A percentile compares a stretch with the other conserved stretches of the same genome.
Conservation (phyloP, 164 flowering plant species). For the Berberis vulgaris region DNA sequence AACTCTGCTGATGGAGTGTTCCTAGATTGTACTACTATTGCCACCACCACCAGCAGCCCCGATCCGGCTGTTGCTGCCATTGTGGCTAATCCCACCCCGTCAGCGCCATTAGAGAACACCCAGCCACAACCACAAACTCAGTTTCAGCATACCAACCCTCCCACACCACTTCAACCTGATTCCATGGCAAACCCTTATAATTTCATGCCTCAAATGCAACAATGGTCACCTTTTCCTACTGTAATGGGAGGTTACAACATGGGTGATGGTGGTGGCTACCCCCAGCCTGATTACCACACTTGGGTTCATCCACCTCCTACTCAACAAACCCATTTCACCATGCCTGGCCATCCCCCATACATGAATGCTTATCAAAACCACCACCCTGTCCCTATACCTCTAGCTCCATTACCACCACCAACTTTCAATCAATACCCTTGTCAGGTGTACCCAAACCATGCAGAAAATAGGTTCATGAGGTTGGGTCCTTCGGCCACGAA, state of each 20-base stretch:
- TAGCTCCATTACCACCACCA: background rate
- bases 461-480: constrained; percentile 34
- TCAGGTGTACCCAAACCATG: constrained; percentile 25
- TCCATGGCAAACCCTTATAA: no score
- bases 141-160: constrained; percentile 8
- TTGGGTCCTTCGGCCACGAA: constrained; percentile 34
- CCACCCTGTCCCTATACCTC: constrained; percentile 10
- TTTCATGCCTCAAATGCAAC: no score
- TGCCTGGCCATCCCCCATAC: constrained; percentile 14
- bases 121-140: constrained; percentile 5
- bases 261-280: no score
- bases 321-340: background rate
- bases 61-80: no score
- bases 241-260: no score
- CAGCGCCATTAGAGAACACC: background rate
- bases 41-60: no score
- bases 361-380: constrained; percentile 15
- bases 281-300: constrained; percentile 18
- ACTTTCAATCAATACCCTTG: constrained; percentile 26
- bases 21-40: no score
- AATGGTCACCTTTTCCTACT: no score
- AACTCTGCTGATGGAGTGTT: no score
- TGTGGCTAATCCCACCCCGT: no score
- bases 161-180: background rate
- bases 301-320: constrained; percentile 23